Base-by-base conservation (phyloP, 345 rosid genomes). In the Abelmoschus esculentus region DNA sequence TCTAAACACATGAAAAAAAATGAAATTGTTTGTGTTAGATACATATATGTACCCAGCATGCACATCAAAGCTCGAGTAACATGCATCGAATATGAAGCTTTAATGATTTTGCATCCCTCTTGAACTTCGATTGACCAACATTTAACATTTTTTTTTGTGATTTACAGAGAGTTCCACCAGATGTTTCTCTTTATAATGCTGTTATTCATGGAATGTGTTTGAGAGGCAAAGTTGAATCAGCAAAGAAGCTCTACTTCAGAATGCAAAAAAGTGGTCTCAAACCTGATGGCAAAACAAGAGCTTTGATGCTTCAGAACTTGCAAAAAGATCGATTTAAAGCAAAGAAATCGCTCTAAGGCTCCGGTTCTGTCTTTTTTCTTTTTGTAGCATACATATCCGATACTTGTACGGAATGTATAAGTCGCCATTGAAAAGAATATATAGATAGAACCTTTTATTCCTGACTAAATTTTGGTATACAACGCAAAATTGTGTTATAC, bases 141-240 rank as follows among this genome's bases (percentile, higher is more conserved):
- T 70, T 46, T 75, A 50, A 65, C 68, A 46, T 70, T 3, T 58
- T 63, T 73, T 56, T 55, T 64, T 75, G 15, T 74, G 17, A 42
- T 75, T 72, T 74, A 56, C 76, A 63, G 84, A 81, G 73, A 78
- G 91, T 81, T 76, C 83, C 80, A 32, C 88, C 89, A 0, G 69
- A 87, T 80, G 89, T 74, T 6, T 84, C 88, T 67, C 74, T 89
- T 1, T 86, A 80, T 73, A 87, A 86, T 59, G 87, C 89, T 66
- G 96, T 72, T 34, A 81, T 90, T 73, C 92, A 89, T 57, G 96
- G 91, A 29, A 82, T 90, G 96, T 84, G 91, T 73, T 73, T 86
- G 78, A 81, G 81, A 69, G 82, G 92, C 46, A 86, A 87, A 80
- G 70, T 76, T 40, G 82, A 79, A 79, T 77, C 75, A 67, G 92